A percentile compares a stretch with the other conserved stretches of the same genome.
Evolutionary conservation across 305 asterid species (phyloP).

Genomic region (Striga hermonthica): DNA sequence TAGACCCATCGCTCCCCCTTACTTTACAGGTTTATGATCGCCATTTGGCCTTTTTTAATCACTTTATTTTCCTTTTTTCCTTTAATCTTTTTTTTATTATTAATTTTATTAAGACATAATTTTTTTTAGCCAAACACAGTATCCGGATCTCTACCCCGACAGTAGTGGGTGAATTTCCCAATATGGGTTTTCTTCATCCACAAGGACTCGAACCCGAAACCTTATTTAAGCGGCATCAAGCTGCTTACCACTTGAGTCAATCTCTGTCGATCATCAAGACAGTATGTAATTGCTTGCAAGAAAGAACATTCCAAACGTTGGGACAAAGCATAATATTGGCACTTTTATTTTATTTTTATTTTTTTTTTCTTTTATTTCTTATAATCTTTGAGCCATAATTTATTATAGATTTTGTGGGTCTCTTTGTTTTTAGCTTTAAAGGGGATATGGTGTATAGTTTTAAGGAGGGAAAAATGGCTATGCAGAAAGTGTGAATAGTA

Average conservation of each 20-base stretch:
- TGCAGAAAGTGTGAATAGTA: neutral
- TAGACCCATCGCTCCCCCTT: constrained; percentile 1
- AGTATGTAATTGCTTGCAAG: constrained; percentile 24
- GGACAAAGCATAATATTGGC: constrained; percentile 31
- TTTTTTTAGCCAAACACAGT: too few relatives aligned
- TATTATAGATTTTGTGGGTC: constrained; percentile 28
- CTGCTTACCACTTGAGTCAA: too few relatives aligned
- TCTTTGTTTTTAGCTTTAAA: constrained; percentile 27
- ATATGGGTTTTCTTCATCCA: too few relatives aligned
- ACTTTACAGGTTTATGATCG: constrained; percentile 37
- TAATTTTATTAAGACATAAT: too few relatives aligned
- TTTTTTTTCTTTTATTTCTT: constrained; percentile 14
- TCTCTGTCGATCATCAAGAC: too few relatives aligned
- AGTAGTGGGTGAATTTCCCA: too few relatives aligned
- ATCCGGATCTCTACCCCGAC: too few relatives aligned
- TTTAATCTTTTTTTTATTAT: too few relatives aligned
- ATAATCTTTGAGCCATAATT: constrained; percentile 28
- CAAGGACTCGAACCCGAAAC: too few relatives aligned
- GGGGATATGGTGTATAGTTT: neutral
- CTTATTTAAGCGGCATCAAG: too few relatives aligned
- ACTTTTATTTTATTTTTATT: constrained; percentile 29
- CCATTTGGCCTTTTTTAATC: constrained; percentile 27
- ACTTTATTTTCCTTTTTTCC: constrained; percentile 2
- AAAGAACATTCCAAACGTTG: constrained; percentile 35
- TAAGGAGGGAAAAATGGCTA: neutral